Base-by-base conservation (phyloP, 2,329 filamentous ascomycete genomes). In the Didymosphaeria variabile region DNA sequence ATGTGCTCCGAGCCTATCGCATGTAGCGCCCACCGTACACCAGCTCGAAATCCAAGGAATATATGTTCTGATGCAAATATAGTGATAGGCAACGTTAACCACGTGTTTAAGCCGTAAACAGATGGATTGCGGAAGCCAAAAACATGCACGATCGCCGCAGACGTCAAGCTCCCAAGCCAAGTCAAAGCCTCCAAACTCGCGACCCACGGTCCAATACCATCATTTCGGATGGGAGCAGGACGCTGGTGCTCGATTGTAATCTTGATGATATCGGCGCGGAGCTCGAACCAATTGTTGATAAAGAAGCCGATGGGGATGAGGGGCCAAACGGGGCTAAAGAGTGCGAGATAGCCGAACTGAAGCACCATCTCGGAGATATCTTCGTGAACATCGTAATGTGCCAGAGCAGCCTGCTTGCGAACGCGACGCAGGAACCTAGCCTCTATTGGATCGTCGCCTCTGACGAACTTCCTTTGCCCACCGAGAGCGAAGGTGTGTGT, bases 211-310 rank as follows among this genome's bases (percentile, higher is more conserved):
- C 74, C 74, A 9, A 77, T 72, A 5, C 72, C 72, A 44, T 77
- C 74, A 49, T 67, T 71, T 15, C 74, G 72, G 9, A 61, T 57
- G 1, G 74, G 66, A 3, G 67, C 59, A 1, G 74, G 74, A 5
- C 75, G 63, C 50, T 75, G 72, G 47, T 74, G 64, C 34, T 77
- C 75, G 29, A 74, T 61, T 34, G 71, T 72, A 19, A 77, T 76
- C 44, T 77, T 77, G 38, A 75, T 61, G 29, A 75, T 73, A 42
- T 77, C 75, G 26, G 73, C 73, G 2, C 75, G 72, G 15, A 77
- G 63, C 46, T 77, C 75, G 51, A 77, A 64, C 75, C 74, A 77
- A 46, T 77, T 77, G 59, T 77, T 77, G 60, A 77, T 69, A 45
- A 77, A 70, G 58, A 77, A 77, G 5, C 73, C 74, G 36, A 77